phyloP scores from a whole-genome alignment of 352 stramenopile genomes.

The Phytophthora fragariaefolia region DNA sequence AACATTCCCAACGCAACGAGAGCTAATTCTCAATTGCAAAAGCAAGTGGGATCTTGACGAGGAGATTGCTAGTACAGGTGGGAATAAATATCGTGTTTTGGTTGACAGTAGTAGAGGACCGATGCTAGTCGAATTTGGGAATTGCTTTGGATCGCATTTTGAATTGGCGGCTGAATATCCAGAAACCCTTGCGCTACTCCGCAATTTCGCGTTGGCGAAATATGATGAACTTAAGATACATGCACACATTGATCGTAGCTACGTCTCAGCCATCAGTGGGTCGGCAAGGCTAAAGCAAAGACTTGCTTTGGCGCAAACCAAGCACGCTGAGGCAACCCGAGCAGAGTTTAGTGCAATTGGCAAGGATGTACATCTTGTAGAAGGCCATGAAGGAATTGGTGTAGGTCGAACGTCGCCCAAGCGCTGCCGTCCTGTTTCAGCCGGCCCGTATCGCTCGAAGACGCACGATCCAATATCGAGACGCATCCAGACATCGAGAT shows the following conservation, averaged over 20 bases:
- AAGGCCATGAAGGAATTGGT: constrained; percentile 31
- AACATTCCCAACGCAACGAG: constrained; percentile 43
- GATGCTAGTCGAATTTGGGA: constrained; percentile 86
- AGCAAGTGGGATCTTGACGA: constrained; percentile 86
- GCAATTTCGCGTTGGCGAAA: constrained; percentile 68
- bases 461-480: constrained; percentile 34
- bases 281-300: constrained; percentile 57
- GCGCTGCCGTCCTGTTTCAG: constrained; percentile 64
- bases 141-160: constrained; percentile 79
- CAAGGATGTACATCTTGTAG: constrained; percentile 27
- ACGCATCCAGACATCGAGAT: constrained; percentile 66
- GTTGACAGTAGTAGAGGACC: constrained; percentile 77
- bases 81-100: constrained; percentile 82
- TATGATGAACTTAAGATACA: constrained; percentile 68
- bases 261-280: constrained; percentile 69
- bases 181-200: constrained; percentile 51
- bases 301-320: constrained; percentile 56
- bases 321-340: constrained; percentile 31
- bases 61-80: constrained; percentile 69
- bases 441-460: constrained; percentile 54
- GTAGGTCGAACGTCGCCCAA: constrained; percentile 70
- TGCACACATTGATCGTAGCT: constrained; percentile 79
- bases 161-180: constrained; percentile 60
- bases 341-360: constrained; percentile 8
- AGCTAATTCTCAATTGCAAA: constrained; percentile 75